Evolutionary conservation across 306 rosid species (phyloP).

Genomic region (Lathyrus sativus): DNA sequence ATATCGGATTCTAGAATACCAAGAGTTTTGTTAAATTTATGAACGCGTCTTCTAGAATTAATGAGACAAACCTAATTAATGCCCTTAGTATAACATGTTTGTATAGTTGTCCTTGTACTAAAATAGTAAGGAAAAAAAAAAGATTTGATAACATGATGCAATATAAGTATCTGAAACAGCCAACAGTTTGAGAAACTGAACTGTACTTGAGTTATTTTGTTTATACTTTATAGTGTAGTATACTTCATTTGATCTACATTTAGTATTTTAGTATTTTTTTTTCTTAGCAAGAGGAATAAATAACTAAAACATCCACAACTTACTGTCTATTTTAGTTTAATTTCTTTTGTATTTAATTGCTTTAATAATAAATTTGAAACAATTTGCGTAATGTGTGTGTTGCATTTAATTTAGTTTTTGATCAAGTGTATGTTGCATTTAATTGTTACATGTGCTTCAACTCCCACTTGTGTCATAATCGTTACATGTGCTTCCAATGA

Average conservation of each 20-base stretch:
- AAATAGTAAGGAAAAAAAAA: constrained; percentile 17
- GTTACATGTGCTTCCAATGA: constrained; percentile 41
- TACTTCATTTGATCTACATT: constrained; percentile 12
- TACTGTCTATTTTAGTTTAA: neutral
- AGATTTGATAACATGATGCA: neutral
- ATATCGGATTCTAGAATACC: too few species aligned
- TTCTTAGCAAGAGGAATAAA: neutral
- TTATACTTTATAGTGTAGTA: neutral
- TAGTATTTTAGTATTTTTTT: neutral
- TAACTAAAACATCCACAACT: constrained; percentile 17
- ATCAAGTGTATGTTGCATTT: constrained; percentile 33
- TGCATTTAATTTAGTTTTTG: constrained; percentile 37
- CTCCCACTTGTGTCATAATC: neutral
- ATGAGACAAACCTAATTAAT: constrained; percentile 35
- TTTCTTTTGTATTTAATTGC: neutral
- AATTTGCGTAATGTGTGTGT: constrained; percentile 33
- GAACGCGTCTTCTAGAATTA: neutral
- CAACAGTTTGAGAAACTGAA: constrained; percentile 15
- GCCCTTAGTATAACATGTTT: constrained; percentile 39
- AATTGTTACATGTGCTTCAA: constrained; percentile 45
- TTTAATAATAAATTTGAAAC: constrained; percentile 13
- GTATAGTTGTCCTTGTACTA: constrained; percentile 39
- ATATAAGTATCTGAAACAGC: constrained; percentile 9
- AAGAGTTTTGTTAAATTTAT: neutral
- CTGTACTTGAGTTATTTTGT: constrained; percentile 6